Percentiles rank a stretch among this genome's conserved stretches.
These are phyloP conservation scores for Leucocoprinus leucothites DNA, from an alignment of 768 basidiomycete species.

Conservation along the genomic window DNA sequence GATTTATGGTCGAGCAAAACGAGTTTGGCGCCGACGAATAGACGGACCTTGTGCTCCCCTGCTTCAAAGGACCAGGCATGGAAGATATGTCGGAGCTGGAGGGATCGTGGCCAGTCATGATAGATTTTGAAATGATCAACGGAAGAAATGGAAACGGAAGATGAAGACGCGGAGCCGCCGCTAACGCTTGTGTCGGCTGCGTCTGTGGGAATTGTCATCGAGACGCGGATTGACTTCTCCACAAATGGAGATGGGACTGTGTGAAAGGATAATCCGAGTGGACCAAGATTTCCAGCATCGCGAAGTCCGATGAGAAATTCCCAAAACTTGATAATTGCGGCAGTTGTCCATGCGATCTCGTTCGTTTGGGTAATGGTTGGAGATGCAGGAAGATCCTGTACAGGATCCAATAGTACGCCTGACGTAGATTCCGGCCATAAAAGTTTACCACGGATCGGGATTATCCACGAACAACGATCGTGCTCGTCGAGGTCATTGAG, in stretches of 20 bases:
- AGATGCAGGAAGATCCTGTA: neutral
- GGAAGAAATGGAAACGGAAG: constrained; percentile 19
- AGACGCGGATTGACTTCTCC: neutral
- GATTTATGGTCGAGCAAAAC: constrained; percentile 46
- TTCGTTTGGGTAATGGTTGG: neutral
- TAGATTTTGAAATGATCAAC: constrained; percentile 58
- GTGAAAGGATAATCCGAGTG: constrained; percentile 7
- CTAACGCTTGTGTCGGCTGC: neutral
- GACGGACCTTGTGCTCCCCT: constrained; percentile 32
- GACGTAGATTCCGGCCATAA: constrained; percentile 4
- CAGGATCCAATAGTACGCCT: neutral
- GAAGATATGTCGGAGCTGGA: constrained; percentile 46
- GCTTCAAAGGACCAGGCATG: constrained; percentile 44
- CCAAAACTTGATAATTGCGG: neutral
- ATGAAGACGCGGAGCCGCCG: neutral
- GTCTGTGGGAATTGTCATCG: neutral
- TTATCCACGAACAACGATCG: constrained; percentile 7
- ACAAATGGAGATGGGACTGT: neutral
- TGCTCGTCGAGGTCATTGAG: neutral
- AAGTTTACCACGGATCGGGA: constrained; percentile 3
- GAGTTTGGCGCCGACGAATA: constrained; percentile 46
- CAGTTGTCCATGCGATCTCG: constrained; percentile 5
- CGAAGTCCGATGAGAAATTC: constrained; percentile 3
- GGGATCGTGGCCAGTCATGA: constrained; percentile 47
- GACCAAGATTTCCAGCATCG: neutral